Base-by-base conservation (phyloP, 106 monocot species). In the Acanthochlamys bracteata region DNA sequence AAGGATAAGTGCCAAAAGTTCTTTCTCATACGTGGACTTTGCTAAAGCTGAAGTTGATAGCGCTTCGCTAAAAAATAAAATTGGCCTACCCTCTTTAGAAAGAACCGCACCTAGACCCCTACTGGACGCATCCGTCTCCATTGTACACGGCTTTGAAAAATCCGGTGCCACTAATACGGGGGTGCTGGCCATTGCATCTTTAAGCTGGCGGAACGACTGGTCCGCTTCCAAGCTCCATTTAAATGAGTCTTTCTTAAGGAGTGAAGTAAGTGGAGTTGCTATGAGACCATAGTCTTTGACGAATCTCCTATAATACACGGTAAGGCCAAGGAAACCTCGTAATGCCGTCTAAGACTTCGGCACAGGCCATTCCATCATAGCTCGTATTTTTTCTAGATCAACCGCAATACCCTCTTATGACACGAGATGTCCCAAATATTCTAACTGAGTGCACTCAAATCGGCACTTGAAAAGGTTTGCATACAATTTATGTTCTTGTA, bases 261-360 rank as follows among this genome's bases (percentile, higher is more conserved):
- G 24, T 24, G 20, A 20, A 21, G 55, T 55, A 9, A 55, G 24
- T 19, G 55, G 55, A 20, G 55, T 6, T 21, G 55, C 55, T 21
- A 55, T 55, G 24, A 55, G 55, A 55, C 55, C 55, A 55, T 55
- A 55, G 24, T 55, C 24, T 33, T 33, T 33, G 33, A 33, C 24
- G 55, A 55, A 55, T 55, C 24, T 55, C 22, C 55, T 20, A 19
- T 55, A 55, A 55, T 55, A 55, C 22, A 9, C 11, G 24, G 55
- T 24, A 24, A 55, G 55, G 22, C 55, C 55, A 55, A 55, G n/a
- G 15, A 55, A 55, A 55, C 55, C 24, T 9, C 55, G 55, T 24
- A 55, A 55, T 19, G 20, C 55, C 24, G 20, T 55, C 55, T 21
- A 25, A 7, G 21, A 24, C 14, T 23, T 59, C 14, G 58, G 58